Evolutionary conservation across 345 rosid genomes (phyloP).

Genomic region (Eutrema yunnanense): DNA sequence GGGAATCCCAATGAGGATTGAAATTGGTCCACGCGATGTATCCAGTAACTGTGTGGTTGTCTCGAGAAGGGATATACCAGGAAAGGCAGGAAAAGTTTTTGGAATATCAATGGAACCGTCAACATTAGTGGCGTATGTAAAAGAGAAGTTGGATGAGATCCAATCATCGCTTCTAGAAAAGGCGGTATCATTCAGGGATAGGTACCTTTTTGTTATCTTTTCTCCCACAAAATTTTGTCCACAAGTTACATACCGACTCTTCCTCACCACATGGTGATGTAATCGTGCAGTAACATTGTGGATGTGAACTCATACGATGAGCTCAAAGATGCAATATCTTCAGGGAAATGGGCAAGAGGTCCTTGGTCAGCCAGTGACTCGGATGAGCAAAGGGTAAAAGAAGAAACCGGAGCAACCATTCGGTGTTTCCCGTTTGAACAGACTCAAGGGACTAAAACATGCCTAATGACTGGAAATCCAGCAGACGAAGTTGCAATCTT

Average conservation of each 20-base stretch:
- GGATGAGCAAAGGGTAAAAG: slow-evolving; percentile 75
- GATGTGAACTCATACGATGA: slow-evolving; percentile 84
- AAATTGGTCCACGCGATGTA: slow-evolving; percentile 95
- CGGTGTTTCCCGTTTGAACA: slow-evolving; percentile 90
- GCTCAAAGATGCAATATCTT: slow-evolving; percentile 64
- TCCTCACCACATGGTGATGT: neutral
- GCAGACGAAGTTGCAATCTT: slow-evolving; percentile 85
- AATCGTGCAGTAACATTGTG: slow-evolving; percentile 65
- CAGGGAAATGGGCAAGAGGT: slow-evolving; percentile 97
- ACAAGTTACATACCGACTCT: neutral
- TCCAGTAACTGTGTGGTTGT: slow-evolving; percentile 73
- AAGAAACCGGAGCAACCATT: slow-evolving; percentile 94
- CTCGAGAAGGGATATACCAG: slow-evolving; percentile 88
- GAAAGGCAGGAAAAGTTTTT: slow-evolving; percentile 84
- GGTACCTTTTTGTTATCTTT: slow-evolving; percentile 38
- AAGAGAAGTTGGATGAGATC: slow-evolving; percentile 87
- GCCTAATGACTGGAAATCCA: slow-evolving; percentile 79
- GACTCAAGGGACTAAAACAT: slow-evolving; percentile 51
- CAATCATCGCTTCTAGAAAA: slow-evolving; percentile 69
- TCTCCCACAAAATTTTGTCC: neutral
- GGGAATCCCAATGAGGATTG: slow-evolving; percentile 90
- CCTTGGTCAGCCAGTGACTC: slow-evolving; percentile 89
- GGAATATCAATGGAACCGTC: slow-evolving; percentile 88
- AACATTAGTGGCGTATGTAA: slow-evolving; percentile 57
- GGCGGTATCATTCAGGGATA: slow-evolving; percentile 67